phyloP scores from a whole-genome alignment of 169 alveolate genomes.

The Cryptosporidium viatorum region DNA sequence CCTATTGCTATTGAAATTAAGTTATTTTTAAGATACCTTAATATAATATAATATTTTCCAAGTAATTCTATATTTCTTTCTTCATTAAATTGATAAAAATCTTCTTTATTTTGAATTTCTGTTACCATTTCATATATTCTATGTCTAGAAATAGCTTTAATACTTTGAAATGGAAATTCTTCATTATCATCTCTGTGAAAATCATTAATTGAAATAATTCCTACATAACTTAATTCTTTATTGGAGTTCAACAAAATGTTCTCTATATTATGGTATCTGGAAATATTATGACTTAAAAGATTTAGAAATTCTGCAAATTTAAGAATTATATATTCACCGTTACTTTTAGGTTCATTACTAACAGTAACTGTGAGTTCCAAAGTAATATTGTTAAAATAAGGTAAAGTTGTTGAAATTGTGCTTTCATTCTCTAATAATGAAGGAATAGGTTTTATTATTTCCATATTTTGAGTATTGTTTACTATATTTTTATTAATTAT shows the following conservation, averaged over 20 bases:
- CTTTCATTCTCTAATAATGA: not conserved
- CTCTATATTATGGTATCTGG: slow-evolving; percentile 1
- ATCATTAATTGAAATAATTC: not conserved
- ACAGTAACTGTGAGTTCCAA: not conserved
- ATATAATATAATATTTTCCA: not conserved
- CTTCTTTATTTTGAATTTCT: not conserved
- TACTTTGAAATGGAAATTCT: not conserved
- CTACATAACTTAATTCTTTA: not conserved
- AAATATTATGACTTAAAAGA: not conserved
- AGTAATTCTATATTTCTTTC: not conserved
- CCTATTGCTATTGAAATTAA: slow-evolving; percentile 38
- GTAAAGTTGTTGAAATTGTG: not conserved
- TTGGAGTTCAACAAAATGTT: not conserved
- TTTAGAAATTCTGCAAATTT: slow-evolving; percentile 40
- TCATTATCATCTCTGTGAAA: not conserved
- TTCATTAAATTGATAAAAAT: not conserved
- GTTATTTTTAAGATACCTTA: slow-evolving; percentile 4
- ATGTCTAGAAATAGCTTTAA: slow-evolving; percentile 19
- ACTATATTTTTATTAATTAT: not conserved
- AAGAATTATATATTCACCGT: slow-evolving; percentile 24
- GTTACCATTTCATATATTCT: slow-evolving; percentile 22
- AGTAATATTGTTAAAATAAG: slow-evolving; percentile 37
- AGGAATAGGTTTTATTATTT: not conserved
- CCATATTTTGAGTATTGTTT: not conserved
- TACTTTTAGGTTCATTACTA: not conserved